Percentiles rank a stretch among this genome's conserved stretches.
Evolutionary conservation across 345 rosid species (phyloP).

Genomic region (Kernera saxatilis): DNA sequence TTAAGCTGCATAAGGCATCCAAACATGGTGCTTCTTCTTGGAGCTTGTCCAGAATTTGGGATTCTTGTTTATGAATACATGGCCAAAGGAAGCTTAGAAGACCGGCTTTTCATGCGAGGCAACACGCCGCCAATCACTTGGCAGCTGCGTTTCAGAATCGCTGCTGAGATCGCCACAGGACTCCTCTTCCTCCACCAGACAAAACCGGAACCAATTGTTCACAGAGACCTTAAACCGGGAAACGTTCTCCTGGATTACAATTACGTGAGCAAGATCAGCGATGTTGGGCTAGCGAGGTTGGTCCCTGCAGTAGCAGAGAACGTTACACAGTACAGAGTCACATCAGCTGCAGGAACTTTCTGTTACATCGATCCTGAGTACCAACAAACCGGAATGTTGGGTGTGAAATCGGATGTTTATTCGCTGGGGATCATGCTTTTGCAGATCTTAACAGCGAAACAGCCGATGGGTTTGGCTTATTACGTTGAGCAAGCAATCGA

Average conservation of each 20-base stretch:
- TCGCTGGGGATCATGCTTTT: constrained; percentile 80
- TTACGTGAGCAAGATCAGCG: constrained; percentile 75
- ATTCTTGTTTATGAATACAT: constrained; percentile 83
- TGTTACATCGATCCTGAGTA: constrained; percentile 96
- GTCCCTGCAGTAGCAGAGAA: constrained; percentile 82
- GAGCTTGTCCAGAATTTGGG: constrained; percentile 92
- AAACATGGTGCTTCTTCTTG: constrained; percentile 93
- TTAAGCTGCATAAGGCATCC: constrained; percentile 93
- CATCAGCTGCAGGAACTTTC: constrained; percentile 90
- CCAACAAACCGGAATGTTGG: constrained; percentile 93
- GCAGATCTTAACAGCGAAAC: constrained; percentile 69
- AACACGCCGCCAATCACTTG: constrained; percentile 60
- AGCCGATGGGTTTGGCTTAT: constrained; percentile 82
- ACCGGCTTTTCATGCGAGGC: constrained; percentile 54
- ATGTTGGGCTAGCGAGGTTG: constrained; percentile 84
- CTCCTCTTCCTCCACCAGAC: constrained; percentile 87
- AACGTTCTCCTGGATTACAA: constrained; percentile 77
- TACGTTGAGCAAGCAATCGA: constrained; percentile 50
- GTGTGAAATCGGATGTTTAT: constrained; percentile 83
- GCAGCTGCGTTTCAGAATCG: constrained; percentile 83
- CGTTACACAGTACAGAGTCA: constrained; percentile 65
- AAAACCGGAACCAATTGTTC: constrained; percentile 92
- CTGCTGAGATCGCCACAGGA: constrained; percentile 81
- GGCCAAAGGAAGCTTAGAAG: constrained; percentile 91
- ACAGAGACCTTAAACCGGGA: constrained; percentile 89